phyloP scores from a whole-genome alignment of 2,329 filamentous ascomycete genomes.

The Verticillium alfalfae region DNA sequence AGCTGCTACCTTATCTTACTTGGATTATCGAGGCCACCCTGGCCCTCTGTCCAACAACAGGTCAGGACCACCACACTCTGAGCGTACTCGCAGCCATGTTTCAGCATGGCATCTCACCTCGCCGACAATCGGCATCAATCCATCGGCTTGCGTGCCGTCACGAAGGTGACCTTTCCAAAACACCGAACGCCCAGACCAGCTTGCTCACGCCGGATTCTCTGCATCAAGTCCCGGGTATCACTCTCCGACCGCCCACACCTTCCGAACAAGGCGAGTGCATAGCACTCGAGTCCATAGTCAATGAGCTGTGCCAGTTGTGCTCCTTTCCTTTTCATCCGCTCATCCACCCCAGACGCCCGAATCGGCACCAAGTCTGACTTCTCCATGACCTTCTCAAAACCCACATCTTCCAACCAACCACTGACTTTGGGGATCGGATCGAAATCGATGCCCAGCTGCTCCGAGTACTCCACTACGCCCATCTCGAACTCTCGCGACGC shows the following conservation, averaged over 20 bases:
- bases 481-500: conserved; percentile 24
- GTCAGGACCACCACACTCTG: neutral
- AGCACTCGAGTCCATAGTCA: conserved; percentile 28
- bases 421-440: conserved; percentile 30
- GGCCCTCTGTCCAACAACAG: neutral
- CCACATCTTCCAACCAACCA: conserved; percentile 25
- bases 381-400: conserved; percentile 33
- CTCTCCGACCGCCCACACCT: conserved; percentile 23
- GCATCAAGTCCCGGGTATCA: conserved; percentile 21
- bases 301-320: conserved; percentile 28
- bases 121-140: neutral
- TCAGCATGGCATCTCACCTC: neutral
- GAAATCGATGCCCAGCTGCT: conserved; percentile 27
- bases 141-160: conserved; percentile 10
- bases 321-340: conserved; percentile 29
- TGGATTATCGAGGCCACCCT: neutral
- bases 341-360: conserved; percentile 31
- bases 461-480: conserved; percentile 19
- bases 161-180: conserved; percentile 3
- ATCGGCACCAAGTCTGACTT: conserved; percentile 35
- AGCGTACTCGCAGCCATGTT: neutral
- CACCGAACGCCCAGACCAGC: neutral
- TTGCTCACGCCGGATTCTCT: conserved; percentile 16
- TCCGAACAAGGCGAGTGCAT: conserved; percentile 24
- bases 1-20: neutral